These are phyloP conservation scores for Talaromyces amestolkiae DNA, from an alignment of 2,329 filamentous ascomycete species.

Conservation along the genomic window DNA sequence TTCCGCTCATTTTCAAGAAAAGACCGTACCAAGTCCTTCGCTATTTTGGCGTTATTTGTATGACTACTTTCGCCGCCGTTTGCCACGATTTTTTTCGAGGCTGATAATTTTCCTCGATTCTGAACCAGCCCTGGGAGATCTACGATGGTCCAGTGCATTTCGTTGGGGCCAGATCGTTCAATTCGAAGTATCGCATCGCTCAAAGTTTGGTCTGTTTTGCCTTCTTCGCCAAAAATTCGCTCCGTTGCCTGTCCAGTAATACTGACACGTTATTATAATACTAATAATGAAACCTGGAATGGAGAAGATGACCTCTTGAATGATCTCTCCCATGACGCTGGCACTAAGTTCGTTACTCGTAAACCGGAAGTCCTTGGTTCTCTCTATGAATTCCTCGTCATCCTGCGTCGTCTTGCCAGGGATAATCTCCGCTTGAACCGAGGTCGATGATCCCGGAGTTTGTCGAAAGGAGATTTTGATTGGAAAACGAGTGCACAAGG, in stretches of 20 bases:
- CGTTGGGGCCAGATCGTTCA: conserved; percentile 10
- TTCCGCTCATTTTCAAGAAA: conserved; percentile 15
- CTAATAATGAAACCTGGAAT: background rate
- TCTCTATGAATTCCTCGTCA: conserved; percentile 12
- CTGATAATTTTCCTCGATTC: background rate
- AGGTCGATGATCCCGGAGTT: conserved; percentile 10
- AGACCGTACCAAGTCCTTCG: conserved; percentile 11
- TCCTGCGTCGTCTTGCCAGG: conserved; percentile 15
- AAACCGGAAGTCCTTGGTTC: conserved; percentile 10
- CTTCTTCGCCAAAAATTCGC: conserved; percentile 7
- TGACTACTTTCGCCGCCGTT: background rate
- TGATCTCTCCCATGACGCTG: conserved; percentile 1
- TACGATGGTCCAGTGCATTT: conserved; percentile 17
- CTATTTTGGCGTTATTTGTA: conserved; percentile 9
- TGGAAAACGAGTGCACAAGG: conserved; percentile 62
- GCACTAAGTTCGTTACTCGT: conserved; percentile 6
- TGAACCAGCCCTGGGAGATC: conserved; percentile 17
- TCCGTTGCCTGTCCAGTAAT: conserved; percentile 8
- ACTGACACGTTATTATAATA: background rate
- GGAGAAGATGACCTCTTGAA: background rate
- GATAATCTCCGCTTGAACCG: conserved; percentile 20
- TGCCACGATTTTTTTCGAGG: background rate
- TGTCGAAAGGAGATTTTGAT: conserved; percentile 57
- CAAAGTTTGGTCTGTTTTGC: background rate
- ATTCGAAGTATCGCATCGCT: conserved; percentile 15